These are phyloP conservation scores for Cardamine resedifolia DNA, from an alignment of 345 rosid genomes.

Conservation along the genomic window DNA sequence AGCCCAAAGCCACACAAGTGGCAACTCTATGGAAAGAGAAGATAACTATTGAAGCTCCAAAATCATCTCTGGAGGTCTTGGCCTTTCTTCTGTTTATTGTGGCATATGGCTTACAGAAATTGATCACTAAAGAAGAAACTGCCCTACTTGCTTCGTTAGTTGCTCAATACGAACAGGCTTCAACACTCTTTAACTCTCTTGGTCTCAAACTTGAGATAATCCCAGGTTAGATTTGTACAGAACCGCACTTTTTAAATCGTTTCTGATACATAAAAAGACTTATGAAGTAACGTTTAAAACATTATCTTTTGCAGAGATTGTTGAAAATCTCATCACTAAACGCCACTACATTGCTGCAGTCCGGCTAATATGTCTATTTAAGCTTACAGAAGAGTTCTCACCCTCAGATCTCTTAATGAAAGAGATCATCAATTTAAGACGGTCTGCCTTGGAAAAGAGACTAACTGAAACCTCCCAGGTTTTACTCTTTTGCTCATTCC, in stretches of 20 bases:
- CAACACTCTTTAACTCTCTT: constrained; percentile 12
- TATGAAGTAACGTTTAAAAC: neutral
- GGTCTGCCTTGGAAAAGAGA: neutral
- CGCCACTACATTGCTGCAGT: constrained; percentile 13
- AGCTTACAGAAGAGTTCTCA: neutral
- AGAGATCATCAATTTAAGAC: constrained; percentile 22
- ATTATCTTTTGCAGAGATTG: constrained; percentile 26
- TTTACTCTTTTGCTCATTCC: neutral
- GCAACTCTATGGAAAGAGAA: constrained; percentile 25
- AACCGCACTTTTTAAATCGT: neutral
- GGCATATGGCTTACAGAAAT: constrained; percentile 3
- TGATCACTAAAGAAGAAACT: constrained; percentile 24
- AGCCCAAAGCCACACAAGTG: constrained; percentile 14
- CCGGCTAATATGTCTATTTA: constrained; percentile 16
- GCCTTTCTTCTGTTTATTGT: constrained; percentile 30
- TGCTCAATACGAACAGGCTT: constrained; percentile 22
- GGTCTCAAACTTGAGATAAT: neutral
- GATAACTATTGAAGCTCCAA: constrained; percentile 14
- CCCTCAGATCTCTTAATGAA: constrained; percentile 4
- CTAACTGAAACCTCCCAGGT: constrained; percentile 4
- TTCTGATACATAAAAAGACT: neutral
- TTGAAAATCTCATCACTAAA: neutral
- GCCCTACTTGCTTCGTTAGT: constrained; percentile 22
- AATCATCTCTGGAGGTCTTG: constrained; percentile 23
- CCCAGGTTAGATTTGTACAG: constrained; percentile 11